phyloP scores from a whole-genome alignment of 2,329 filamentous ascomycete genomes.

The Nemania diffusa region DNA sequence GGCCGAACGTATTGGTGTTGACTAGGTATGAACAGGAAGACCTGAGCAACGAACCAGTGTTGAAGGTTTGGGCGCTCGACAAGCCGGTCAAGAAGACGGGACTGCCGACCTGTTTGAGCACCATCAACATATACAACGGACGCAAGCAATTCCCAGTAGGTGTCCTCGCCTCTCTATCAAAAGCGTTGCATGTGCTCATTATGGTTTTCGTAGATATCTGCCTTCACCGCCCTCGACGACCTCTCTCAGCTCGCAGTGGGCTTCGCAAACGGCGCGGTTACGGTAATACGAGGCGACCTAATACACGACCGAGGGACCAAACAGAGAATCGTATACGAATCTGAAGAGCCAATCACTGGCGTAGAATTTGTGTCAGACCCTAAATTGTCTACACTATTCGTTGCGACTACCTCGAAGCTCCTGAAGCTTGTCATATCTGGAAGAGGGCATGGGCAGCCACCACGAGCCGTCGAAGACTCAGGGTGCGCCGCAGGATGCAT shows the following conservation, averaged over 20 bases:
- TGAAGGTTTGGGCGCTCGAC: constrained; percentile 98
- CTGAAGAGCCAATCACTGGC: constrained; percentile 94
- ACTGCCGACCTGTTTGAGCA: constrained; percentile 86
- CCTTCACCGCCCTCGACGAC: constrained; percentile 87
- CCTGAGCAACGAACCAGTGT: constrained; percentile 82
- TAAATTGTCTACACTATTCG: constrained; percentile 80
- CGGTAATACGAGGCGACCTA: constrained; percentile 90
- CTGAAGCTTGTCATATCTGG: constrained; percentile 88
- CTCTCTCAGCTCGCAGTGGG: constrained; percentile 93
- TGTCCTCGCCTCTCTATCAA: constrained; percentile 11
- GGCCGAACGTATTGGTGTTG: constrained; percentile 36
- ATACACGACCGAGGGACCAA: constrained; percentile 95
- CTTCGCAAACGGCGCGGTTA: constrained; percentile 95
- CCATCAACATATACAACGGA: constrained; percentile 86
- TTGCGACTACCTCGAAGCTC: constrained; percentile 89
- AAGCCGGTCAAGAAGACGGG: constrained; percentile 95
- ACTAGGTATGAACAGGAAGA: constrained; percentile 76
- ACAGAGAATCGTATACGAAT: constrained; percentile 95
- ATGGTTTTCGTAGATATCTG: constrained; percentile 71
- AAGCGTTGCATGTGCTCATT: constrained; percentile 1
- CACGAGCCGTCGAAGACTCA: constrained; percentile 86
- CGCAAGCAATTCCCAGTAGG: constrained; percentile 90
- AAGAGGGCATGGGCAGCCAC: constrained; percentile 87
- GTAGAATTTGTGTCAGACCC: constrained; percentile 77
- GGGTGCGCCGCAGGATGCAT: constrained; percentile 96